Percentiles rank a stretch among this genome's conserved stretches.
Evolutionary conservation across 2,329 filamentous ascomycete genomes (phyloP).

Genomic region (Aureobasidium sp.): DNA sequence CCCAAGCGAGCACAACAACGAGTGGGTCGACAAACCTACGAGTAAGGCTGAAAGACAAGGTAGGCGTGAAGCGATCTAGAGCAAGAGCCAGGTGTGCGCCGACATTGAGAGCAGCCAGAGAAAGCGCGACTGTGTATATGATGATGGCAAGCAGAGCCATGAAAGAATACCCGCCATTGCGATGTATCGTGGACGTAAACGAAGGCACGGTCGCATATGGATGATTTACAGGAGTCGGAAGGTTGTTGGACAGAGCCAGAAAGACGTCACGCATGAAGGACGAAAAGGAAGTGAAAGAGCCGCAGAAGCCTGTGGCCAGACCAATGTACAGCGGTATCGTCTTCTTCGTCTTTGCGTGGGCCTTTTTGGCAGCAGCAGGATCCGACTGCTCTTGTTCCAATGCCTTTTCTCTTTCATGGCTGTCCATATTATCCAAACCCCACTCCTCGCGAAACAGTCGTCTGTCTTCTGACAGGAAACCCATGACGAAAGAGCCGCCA

Average conservation of each 20-base stretch:
- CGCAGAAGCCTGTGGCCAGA: slow-evolving; percentile 78
- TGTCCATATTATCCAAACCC: slow-evolving; percentile 33
- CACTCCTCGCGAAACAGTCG: slow-evolving; percentile 64
- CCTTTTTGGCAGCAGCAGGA: slow-evolving; percentile 31
- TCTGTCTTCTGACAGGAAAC: slow-evolving; percentile 73
- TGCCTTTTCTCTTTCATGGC: slow-evolving; percentile 25
- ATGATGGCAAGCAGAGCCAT: slow-evolving; percentile 70
- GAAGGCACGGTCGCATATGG: slow-evolving; percentile 21
- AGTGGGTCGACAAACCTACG: slow-evolving; percentile 57
- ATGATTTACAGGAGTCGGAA: slow-evolving; percentile 46
- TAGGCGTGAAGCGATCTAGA: slow-evolving; percentile 51
- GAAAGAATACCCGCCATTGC: slow-evolving; percentile 72
- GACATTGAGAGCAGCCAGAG: slow-evolving; percentile 57
- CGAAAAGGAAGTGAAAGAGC: slow-evolving; percentile 85
- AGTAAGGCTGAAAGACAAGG: slow-evolving; percentile 48
- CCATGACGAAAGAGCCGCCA: slow-evolving; percentile 71
- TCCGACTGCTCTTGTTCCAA: slow-evolving; percentile 25
- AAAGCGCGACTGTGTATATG: slow-evolving; percentile 63
- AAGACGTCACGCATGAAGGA: slow-evolving; percentile 75
- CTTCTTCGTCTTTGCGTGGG: slow-evolving; percentile 57
- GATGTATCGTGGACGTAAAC: slow-evolving; percentile 29
- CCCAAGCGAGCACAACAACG: slow-evolving; percentile 57
- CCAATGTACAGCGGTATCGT: slow-evolving; percentile 83
- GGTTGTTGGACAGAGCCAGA: slow-evolving; percentile 67
- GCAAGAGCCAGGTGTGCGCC: slow-evolving; percentile 68